Conservation (phyloP, 2,329 filamentous ascomycete species). For the Hymenoscyphus salicellus region DNA sequence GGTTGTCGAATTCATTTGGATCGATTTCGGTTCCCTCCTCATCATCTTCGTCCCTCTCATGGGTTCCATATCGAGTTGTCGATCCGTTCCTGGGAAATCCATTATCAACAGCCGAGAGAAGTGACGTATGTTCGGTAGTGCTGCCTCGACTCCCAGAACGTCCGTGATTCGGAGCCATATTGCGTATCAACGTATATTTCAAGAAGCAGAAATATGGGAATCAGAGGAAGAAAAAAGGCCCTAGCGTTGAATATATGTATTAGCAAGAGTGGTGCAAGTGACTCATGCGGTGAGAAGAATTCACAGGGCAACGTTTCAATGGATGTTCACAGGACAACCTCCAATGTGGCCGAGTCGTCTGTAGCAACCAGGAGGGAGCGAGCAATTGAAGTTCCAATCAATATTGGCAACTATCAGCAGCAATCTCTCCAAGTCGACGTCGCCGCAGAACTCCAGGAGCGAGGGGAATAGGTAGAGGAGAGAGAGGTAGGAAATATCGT, state of each 20-base stretch:
- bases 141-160: constrained; percentile 5
- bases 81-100: constrained; percentile 10
- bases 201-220: neutral
- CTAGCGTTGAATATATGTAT: neutral
- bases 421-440: no score
- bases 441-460: no score
- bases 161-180: constrained; percentile 3
- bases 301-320: neutral
- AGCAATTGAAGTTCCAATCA: no score
- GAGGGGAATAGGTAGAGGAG: no score
- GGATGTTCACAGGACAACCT: neutral
- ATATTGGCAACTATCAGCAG: no score
- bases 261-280: neutral
- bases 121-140: constrained; percentile 19
- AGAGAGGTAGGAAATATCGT: neutral
- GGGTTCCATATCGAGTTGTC: constrained; percentile 7
- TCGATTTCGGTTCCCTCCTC: constrained; percentile 42
- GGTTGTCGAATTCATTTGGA: constrained; percentile 32
- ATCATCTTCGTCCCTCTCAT: constrained; percentile 14
- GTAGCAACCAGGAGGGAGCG: no score
- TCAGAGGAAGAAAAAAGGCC: neutral
- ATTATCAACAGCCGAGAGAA: constrained; percentile 14
- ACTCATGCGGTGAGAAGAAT: neutral
- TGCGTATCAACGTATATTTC: neutral
- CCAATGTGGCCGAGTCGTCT: neutral